Evolutionary conservation across 805 yeast species (phyloP).

Genomic region (Saccharomycopsis selenospora): DNA sequence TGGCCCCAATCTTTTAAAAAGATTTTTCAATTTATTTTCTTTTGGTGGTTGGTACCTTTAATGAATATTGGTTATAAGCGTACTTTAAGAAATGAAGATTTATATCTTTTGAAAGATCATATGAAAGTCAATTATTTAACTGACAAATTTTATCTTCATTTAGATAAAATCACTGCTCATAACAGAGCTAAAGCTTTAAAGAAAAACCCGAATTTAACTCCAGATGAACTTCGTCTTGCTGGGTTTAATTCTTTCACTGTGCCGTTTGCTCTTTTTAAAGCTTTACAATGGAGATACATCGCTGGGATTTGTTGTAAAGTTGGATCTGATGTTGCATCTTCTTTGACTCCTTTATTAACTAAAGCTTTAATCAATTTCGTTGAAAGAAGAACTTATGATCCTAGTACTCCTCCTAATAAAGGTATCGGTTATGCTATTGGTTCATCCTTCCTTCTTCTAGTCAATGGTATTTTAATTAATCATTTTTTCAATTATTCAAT

Average conservation of each 20-base stretch:
- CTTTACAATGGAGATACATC: conserved; percentile 42
- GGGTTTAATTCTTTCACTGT: conserved; percentile 30
- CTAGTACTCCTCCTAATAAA: conserved; percentile 31
- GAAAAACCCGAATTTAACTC: conserved; percentile 31
- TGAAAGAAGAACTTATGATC: conserved; percentile 35
- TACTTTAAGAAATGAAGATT: conserved; percentile 58
- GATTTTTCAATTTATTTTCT: conserved; percentile 38
- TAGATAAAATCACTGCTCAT: conserved; percentile 29
- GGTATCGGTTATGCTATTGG: conserved; percentile 62
- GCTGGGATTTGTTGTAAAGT: conserved; percentile 36
- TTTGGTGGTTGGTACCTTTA: conserved; percentile 65
- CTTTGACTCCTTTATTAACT: conserved; percentile 49
- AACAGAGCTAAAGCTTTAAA: conserved; percentile 28
- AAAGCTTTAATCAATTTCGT: conserved; percentile 50
- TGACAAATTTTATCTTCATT: conserved; percentile 30
- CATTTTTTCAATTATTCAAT: conserved; percentile 46
- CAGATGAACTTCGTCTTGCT: conserved; percentile 34
- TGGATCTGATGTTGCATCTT: conserved; percentile 39
- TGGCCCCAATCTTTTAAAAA: conserved; percentile 37
- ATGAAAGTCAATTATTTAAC: conserved; percentile 38
- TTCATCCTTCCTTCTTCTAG: conserved; percentile 37
- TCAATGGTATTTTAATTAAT: conserved; percentile 36
- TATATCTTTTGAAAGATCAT: conserved; percentile 39
- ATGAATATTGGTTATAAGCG: conserved; percentile 64
- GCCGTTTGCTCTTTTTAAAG: conserved; percentile 39